A percentile compares a stretch with the other conserved stretches of the same genome.
These are phyloP conservation scores for Clathrospora elynae DNA, from an alignment of 2,329 filamentous ascomycete genomes.

Conservation along the genomic window DNA sequence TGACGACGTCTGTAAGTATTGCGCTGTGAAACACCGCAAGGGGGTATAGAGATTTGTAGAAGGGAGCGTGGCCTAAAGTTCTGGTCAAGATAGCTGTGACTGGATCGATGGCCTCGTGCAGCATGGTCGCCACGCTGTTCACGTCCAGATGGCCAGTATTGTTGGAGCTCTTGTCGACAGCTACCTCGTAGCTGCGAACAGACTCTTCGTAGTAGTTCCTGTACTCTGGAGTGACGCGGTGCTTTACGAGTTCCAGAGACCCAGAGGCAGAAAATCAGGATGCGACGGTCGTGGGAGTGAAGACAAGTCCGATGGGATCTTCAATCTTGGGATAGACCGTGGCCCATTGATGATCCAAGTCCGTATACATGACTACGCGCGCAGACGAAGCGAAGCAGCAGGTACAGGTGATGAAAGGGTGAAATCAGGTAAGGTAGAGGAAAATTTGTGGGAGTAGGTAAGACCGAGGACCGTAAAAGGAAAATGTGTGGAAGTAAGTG, in stretches of 20 bases:
- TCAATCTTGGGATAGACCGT: background rate
- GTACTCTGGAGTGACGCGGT: background rate
- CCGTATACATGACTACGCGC: background rate
- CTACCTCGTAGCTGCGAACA: background rate
- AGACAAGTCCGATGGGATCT: background rate
- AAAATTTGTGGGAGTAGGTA: too few species aligned
- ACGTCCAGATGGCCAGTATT: background rate
- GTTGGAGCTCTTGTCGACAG: background rate
- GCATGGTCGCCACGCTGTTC: background rate
- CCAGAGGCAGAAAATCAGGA: background rate
- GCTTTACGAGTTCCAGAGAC: background rate
- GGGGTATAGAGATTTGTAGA: background rate
- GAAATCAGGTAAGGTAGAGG: too few species aligned
- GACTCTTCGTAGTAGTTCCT: background rate
- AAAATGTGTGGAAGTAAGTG: too few species aligned
- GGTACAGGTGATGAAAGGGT: background rate
- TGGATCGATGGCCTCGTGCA: background rate
- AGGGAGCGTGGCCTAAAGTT: background rate
- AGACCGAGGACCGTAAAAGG: too few species aligned
- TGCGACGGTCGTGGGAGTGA: background rate
- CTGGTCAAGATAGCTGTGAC: background rate
- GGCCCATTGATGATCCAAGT: too few species aligned
- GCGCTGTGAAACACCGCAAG: background rate
- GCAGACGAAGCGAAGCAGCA: too few species aligned
- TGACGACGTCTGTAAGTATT: too few species aligned